Evolutionary conservation across 805 yeast species (phyloP), one percentile per base, ranked within the genome.

Genomic region (Candida rishiriensis): DNA sequence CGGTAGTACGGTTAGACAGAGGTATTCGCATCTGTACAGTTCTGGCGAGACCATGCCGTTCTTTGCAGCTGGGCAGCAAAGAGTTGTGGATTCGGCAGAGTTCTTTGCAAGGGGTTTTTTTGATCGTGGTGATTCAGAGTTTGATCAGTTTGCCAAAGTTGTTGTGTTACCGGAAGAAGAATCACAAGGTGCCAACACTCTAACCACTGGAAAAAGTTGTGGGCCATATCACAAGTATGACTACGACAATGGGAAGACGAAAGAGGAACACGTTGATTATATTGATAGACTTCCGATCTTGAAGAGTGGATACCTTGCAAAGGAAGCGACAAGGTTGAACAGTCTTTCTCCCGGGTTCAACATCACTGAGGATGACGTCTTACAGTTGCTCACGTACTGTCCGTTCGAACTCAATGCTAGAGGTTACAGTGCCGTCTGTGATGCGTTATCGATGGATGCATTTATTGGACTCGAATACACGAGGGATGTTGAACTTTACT

Each of bases 401-500:
- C 89, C 87, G 3, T 87, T 72, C 59, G 95, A 87, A 63, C 64
- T 85, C 37, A 85, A 85, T 44, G 85, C 79, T 10, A 71, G 70
- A 44, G 95, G 93, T 10, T 60, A 64, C 43, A 83, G 93, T 13
- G 72, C 73, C 30, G 78, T 85, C 50, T 86, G 95, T 63, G 71
- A 72, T 33, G 70, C 83, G 29, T 80, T 87, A 65, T 82, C 88
- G 35, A 73, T 73, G 52, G 80, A 80, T 18, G 91, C 86, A 48
- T 81, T 79, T 69, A 64, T 83, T 41, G 76, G 73, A 32, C 75
- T 73, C 52, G 80, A 80, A 40, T 88, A 86, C 63, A 67, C 72
- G 16, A 68, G 69, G 28, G 90, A 85, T 50, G 65, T 84, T 35
- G 64, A 61, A 40, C 73, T 75, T 55, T 87, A 77, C 66, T 84